Conservation (phyloP, 2,329 filamentous ascomycete genomes). For the Arthrinium puccinioides region DNA sequence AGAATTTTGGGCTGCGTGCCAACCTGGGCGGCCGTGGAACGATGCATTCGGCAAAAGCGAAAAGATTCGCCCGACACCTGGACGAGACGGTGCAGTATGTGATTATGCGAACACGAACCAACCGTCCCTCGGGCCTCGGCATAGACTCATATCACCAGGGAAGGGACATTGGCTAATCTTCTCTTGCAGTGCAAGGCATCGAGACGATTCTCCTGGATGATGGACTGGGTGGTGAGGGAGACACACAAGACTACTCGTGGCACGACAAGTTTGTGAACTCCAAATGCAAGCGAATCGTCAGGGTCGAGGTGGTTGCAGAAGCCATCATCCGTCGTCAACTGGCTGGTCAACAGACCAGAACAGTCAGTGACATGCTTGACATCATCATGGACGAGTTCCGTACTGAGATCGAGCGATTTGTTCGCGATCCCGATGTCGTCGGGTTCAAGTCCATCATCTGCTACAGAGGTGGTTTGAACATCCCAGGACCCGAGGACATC, state of each 20-base stretch:
- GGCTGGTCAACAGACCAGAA: slow-evolving; percentile 20
- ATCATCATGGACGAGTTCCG: slow-evolving; percentile 44
- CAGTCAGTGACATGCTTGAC: slow-evolving; percentile 20
- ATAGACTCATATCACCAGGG: too few relatives aligned
- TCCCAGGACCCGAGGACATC: slow-evolving; percentile 32
- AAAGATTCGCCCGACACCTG: slow-evolving; percentile 45
- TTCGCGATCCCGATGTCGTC: slow-evolving; percentile 61
- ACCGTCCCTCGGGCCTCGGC: too few relatives aligned
- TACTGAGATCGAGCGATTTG: slow-evolving; percentile 43
- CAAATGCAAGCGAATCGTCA: slow-evolving; percentile 64
- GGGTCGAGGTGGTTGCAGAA: slow-evolving; percentile 67
- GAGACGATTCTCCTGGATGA: slow-evolving; percentile 75
- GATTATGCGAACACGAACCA: too few relatives aligned
- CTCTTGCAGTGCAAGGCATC: slow-evolving; percentile 66
- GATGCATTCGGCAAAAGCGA: slow-evolving; percentile 32
- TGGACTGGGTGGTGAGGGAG: slow-evolving; percentile 50
- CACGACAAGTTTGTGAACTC: slow-evolving; percentile 59
- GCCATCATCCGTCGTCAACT: slow-evolving; percentile 46
- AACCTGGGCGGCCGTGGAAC: slow-evolving; percentile 52
- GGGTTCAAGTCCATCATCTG: slow-evolving; percentile 82
- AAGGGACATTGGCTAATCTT: too few relatives aligned
- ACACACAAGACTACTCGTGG: slow-evolving; percentile 53
- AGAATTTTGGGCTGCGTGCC: slow-evolving; percentile 54
- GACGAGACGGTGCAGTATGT: too few relatives aligned
- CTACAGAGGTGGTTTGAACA: slow-evolving; percentile 66